Percentiles rank a stretch among this genome's conserved stretches.
Conservation (phyloP, 805 yeast genomes). For the Sugiyamaella boreocaroliniensis region DNA sequence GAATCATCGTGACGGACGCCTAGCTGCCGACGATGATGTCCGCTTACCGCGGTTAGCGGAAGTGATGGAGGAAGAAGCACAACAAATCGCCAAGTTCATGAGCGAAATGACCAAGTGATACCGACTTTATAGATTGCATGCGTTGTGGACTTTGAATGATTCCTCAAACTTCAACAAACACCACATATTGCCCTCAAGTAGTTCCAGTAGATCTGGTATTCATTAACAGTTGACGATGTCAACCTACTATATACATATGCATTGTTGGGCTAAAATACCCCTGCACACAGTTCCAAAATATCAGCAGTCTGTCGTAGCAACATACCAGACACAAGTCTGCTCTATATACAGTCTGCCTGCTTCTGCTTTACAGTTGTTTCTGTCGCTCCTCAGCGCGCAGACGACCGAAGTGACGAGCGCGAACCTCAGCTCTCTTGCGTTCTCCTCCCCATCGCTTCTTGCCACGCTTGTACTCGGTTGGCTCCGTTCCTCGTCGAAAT, state of each 20-base stretch:
- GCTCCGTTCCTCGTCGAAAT: conserved; percentile 49
- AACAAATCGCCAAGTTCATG: conserved; percentile 33
- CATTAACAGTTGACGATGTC: too few species aligned
- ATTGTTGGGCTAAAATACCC: too few species aligned
- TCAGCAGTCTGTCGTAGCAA: too few species aligned
- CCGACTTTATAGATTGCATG: too few species aligned
- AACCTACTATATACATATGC: background rate
- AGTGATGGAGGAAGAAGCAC: conserved; percentile 69
- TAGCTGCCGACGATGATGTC: conserved; percentile 42
- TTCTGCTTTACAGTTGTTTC: conserved; percentile 1
- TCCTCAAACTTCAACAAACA: too few species aligned
- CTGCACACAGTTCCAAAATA: too few species aligned
- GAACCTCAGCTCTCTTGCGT: conserved; percentile 60
- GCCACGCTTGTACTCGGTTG: conserved; percentile 55
- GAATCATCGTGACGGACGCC: conserved; percentile 24
- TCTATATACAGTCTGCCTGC: background rate
- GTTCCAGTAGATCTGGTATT: too few species aligned
- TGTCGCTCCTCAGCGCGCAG: conserved; percentile 26
- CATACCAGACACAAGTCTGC: background rate
- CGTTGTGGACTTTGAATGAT: too few species aligned
- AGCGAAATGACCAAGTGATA: background rate
- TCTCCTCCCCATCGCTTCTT: conserved; percentile 84
- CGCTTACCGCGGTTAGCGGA: conserved; percentile 53
- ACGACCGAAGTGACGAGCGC: conserved; percentile 40
- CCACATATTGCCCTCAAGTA: too few species aligned